Evolutionary conservation across 208 protist species (phyloP), one percentile per base, ranked within the genome.

Genomic region (Leishmania arabica): DNA sequence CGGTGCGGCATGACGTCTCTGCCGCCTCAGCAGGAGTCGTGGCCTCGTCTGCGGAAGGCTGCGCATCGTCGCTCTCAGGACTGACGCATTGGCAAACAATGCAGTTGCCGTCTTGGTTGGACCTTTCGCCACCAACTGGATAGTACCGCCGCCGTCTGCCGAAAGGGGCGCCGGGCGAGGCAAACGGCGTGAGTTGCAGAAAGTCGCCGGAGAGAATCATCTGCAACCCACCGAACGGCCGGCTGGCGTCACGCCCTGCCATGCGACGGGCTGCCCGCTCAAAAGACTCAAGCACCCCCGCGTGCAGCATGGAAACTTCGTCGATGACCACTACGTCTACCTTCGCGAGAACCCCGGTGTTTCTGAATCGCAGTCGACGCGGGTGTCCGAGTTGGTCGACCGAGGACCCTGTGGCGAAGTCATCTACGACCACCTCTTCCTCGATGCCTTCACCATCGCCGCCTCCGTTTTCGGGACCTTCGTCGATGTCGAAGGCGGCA

Each of bases 171-270:
- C 56, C 45, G 2, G 3, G 45, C 4, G 47, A 27, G 31, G 70
- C 80, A 19, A 98, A 91, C 1, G 95, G 95, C 3, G 93, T 92
- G 42, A 99, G 86, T 86, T 99, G 96, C 34, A 98, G 89, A 81
- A 99, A 99, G 79, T 99, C 97, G n/a, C 97, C 97, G 9, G 90
- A 96, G 34, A 98, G 84, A 40, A 99, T 88, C 21, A 99, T 56
- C 88, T 98, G 97, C 64, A 98, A 93, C 11, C 96, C 97, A 42
- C 97, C 97, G 83, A 99, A 98, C 8, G 96, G 91, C 37, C 71
- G 83, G 11, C 72, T 60, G 5, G 27, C 31, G 60, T 77, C 65
- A 40, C 64, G 86, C 76, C 78, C 95, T 84, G 71, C 0, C 42
- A 95, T 89, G 3, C 76, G 78, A 1, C 93, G 91, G 31, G 91